These are phyloP conservation scores for Curvularia spicifera DNA, from an alignment of 2,329 filamentous ascomycete species.

Conservation along the genomic window DNA sequence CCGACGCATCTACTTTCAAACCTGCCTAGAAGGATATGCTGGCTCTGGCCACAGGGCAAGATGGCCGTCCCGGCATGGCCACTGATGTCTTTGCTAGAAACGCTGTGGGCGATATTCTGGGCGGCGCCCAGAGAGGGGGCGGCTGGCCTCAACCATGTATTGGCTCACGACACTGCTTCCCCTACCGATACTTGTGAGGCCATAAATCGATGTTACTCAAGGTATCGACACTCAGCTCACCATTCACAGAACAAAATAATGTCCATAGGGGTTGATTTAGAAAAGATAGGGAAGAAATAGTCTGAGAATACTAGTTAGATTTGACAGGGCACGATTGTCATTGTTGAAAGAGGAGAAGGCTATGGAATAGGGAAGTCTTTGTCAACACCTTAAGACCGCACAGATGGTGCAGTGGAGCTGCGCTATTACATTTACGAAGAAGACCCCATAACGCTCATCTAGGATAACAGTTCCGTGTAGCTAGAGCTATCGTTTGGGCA, in stretches of 20 bases:
- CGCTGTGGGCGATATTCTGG: background rate
- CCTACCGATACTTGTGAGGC: background rate
- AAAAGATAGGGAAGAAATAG: background rate
- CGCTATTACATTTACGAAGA: no score
- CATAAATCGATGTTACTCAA: no score
- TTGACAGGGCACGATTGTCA: background rate
- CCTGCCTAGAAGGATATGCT: background rate
- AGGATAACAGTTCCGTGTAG: background rate
- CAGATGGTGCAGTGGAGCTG: no score
- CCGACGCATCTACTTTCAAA: background rate
- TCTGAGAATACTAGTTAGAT: background rate
- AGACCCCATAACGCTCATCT: no score
- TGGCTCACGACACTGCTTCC: background rate
- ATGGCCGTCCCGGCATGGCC: background rate
- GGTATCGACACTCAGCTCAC: background rate
- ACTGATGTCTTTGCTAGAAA: background rate
- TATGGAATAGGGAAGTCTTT: no score
- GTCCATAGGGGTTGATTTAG: background rate
- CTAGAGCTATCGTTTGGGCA: background rate
- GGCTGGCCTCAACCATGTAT: background rate
- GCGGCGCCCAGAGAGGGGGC: background rate
- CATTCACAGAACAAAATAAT: background rate
- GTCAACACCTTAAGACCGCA: no score
- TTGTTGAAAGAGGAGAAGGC: no score
- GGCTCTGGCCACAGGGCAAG: background rate